phyloP scores from a whole-genome alignment of 495 filamentous ascomycete species.

The Choiromyces venosus region DNA sequence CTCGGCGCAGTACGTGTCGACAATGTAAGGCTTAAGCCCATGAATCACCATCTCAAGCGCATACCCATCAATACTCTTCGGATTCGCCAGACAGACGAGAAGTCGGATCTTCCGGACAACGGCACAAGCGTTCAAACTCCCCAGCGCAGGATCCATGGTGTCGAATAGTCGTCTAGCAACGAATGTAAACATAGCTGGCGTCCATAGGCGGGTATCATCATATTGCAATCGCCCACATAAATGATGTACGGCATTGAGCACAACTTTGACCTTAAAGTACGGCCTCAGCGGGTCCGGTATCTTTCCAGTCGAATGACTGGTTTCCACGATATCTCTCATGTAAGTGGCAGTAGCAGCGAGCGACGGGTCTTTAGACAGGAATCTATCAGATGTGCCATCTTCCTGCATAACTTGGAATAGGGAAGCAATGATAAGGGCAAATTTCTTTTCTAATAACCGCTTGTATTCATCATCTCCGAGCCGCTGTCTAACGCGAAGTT shows the following conservation, averaged over 20 bases:
- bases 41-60: constrained; percentile 88
- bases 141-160: constrained; percentile 77
- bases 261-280: constrained; percentile 69
- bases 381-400: constrained; percentile 64
- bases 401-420: constrained; percentile 68
- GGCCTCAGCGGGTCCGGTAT: constrained; percentile 77
- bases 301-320: constrained; percentile 54
- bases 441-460: constrained; percentile 57
- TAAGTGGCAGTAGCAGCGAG: constrained; percentile 56
- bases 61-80: constrained; percentile 65
- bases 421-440: constrained; percentile 66
- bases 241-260: constrained; percentile 66
- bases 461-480: constrained; percentile 63
- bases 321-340: constrained; percentile 61
- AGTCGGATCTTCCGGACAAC: constrained; percentile 81
- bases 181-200: constrained; percentile 64
- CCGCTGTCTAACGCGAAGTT: constrained; percentile 60
- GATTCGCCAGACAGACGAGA: constrained; percentile 69
- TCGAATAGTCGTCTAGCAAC: constrained; percentile 72
- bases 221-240: constrained; percentile 65
- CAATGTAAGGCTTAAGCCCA: constrained; percentile 69
- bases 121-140: constrained; percentile 76
- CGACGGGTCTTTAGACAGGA: constrained; percentile 58
- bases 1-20: constrained; percentile 80
- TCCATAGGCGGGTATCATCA: constrained; percentile 66